Base-by-base conservation (phyloP, 257 asterid genomes). In the Gardenia jasminoides region DNA sequence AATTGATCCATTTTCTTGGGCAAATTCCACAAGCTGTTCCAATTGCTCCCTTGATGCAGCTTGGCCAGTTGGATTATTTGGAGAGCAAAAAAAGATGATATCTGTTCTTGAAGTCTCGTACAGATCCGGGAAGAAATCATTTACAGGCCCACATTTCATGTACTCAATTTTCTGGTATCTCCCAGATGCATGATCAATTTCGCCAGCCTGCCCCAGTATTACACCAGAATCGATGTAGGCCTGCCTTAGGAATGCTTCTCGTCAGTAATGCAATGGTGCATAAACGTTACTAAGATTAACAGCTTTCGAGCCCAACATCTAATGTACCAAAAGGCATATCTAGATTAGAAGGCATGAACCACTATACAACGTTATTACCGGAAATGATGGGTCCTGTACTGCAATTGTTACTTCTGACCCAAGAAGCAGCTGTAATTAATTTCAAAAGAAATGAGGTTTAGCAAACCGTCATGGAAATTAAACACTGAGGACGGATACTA, bases 41-140 rank as follows among this genome's bases (percentile, higher is more conserved):
- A 94, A 52, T 70, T 94, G 96, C 26, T 87, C 83, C 82, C 90
- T 70, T 0, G 98, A 71, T 15, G 97, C 94, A 62, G 97, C 95
- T 26, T 92, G 96, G 44, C 98, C 98, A 1, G 96, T 92, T 17
- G 98, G 98, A 77, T 94, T 94, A 78, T 94, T 94, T 2, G 98
- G 95, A 72, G 95, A 90, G 76, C 98, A 94, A 81, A 94, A 91
- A 88, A 94, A 94, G 71, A 94, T 91, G 82, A 92, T 72, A 81
- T 94, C 97, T 3, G 97, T 89, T 79, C 98, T 84, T 13, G 87
- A 58, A 19, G 88, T 79, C 65, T 75, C 84, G 1, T 91, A 71
- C 78, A 92, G 84, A 79, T 92, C 91, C 0, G 97, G 97, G 74
- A 94, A 94, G 90, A 94, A 94, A 58, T 76, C 71, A 70, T 91